These are phyloP conservation scores for Guillardia theta DNA, from an alignment of 78 protist species.

Conservation along the genomic window DNA sequence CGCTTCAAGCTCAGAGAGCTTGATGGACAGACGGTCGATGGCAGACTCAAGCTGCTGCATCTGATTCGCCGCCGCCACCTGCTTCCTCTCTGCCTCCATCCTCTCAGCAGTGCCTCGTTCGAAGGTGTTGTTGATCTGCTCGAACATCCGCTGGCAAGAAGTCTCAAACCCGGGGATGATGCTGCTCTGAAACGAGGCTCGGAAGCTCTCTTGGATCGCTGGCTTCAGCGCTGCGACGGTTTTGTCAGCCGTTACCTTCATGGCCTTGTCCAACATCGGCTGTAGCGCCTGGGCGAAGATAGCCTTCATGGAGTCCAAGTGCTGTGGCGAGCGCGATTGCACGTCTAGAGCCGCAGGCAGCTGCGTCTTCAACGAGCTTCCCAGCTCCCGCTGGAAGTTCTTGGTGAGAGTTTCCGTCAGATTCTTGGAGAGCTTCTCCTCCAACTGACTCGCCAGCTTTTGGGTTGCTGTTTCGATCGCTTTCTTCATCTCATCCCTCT, in stretches of 20 bases:
- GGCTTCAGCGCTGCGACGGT: constrained; percentile 2
- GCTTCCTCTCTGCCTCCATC: neutral
- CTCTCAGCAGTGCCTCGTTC: neutral
- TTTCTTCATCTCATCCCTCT: neutral
- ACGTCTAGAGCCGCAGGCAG: neutral
- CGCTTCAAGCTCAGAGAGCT: too few species aligned
- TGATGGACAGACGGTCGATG: too few species aligned
- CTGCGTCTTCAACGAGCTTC: neutral
- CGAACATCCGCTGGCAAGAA: constrained; percentile 27
- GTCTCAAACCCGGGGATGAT: constrained; percentile 33
- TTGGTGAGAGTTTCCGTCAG: neutral
- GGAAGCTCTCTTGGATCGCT: neutral
- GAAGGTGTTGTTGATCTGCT: neutral
- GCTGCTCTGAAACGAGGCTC: neutral
- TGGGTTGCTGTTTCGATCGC: neutral
- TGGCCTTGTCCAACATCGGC: neutral
- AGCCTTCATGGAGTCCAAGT: neutral
- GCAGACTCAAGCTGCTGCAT: neutral
- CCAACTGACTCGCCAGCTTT: neutral
- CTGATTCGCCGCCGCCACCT: neutral
- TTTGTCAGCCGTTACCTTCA: neutral
- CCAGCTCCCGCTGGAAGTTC: neutral
- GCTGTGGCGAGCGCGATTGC: neutral
- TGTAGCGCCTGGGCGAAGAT: neutral
- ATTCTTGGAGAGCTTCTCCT: neutral